These are phyloP conservation scores for Thalassiosira oceanica DNA, from an alignment of 352 stramenopile genomes.

Conservation along the genomic window DNA sequence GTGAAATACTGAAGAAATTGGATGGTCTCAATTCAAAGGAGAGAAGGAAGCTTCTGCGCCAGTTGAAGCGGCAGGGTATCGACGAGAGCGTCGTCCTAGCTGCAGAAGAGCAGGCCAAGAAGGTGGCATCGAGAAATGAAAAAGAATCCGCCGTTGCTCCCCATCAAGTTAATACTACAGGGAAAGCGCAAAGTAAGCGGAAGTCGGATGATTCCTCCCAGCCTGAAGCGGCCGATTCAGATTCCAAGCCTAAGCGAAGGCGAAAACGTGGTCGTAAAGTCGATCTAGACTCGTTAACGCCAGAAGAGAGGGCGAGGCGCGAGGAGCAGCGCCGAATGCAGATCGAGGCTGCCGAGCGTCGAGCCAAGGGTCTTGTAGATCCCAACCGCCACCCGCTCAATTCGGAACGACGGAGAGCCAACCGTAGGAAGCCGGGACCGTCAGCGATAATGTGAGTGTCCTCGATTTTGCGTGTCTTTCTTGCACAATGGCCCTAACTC, in stretches of 20 bases:
- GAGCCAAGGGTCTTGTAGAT: constrained; percentile 30
- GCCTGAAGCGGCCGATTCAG: constrained; percentile 1
- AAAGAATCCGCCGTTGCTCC: constrained; percentile 22
- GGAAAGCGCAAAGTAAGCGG: constrained; percentile 3
- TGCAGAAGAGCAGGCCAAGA: constrained; percentile 26
- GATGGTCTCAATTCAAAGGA: constrained; percentile 76
- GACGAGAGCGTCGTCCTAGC: constrained; percentile 26
- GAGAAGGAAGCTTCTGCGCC: constrained; percentile 63
- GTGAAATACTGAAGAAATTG: constrained; percentile 50
- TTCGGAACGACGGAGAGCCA: constrained; percentile 69
- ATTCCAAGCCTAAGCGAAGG: constrained; percentile 11
- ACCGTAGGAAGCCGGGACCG: constrained; percentile 63
- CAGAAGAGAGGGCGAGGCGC: constrained; percentile 63
- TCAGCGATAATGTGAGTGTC: constrained; percentile 19
- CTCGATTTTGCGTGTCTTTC: too few relatives aligned
- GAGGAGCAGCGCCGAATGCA: constrained; percentile 67
- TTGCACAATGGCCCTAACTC: too few relatives aligned
- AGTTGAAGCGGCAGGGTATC: constrained; percentile 27
- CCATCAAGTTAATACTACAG: constrained; percentile 14
- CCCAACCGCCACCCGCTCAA: constrained; percentile 68
- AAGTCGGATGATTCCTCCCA: constrained; percentile 14
- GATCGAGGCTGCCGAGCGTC: constrained; percentile 54
- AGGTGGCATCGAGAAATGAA: constrained; percentile 48
- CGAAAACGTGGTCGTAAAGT: constrained; percentile 27
- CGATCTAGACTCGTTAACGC: constrained; percentile 44